Percentiles rank a stretch among this genome's conserved stretches.
phyloP scores from a whole-genome alignment of 768 basidiomycete genomes.

The Macrolepiota dolichaula region DNA sequence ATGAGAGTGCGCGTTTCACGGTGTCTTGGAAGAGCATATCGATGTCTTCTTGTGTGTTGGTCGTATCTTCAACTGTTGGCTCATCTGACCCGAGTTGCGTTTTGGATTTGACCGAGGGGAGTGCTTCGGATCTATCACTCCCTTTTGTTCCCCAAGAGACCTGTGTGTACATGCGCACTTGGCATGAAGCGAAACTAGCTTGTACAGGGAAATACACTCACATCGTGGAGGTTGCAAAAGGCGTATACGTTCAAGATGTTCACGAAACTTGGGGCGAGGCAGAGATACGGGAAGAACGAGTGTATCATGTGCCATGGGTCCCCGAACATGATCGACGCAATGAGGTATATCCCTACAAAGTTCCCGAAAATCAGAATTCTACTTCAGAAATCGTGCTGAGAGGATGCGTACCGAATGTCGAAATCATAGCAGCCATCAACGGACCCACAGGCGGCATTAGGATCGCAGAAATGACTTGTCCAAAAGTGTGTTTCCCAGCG shows the following conservation, averaged over 20 bases:
- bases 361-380: slow-evolving; percentile 26
- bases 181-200: not conserved
- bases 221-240: slow-evolving; percentile 94
- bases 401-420: slow-evolving; percentile 87
- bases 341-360: not conserved
- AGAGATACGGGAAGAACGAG: slow-evolving; percentile 88
- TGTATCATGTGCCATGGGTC: slow-evolving; percentile 99
- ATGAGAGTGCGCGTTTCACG: slow-evolving; percentile 81
- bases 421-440: slow-evolving; percentile 81
- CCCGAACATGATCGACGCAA: slow-evolving; percentile 27
- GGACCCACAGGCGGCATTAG: slow-evolving; percentile 76
- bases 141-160: slow-evolving; percentile 92
- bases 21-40: slow-evolving; percentile 91
- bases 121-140: slow-evolving; percentile 87
- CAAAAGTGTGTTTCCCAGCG: slow-evolving; percentile 38
- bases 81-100: slow-evolving; percentile 61
- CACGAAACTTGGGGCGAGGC: slow-evolving; percentile 87
- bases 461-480: slow-evolving; percentile 54
- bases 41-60: slow-evolving; percentile 80
- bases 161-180: not conserved
- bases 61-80: slow-evolving; percentile 81
- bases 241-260: slow-evolving; percentile 96
- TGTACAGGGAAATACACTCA: slow-evolving; percentile 18
- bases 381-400: slow-evolving; percentile 77
- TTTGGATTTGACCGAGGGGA: slow-evolving; percentile 86